Evolutionary conservation across 2,329 filamentous ascomycete species (phyloP), one percentile per base, ranked within the genome.

Genomic region (Malbranchea zuffiana): DNA sequence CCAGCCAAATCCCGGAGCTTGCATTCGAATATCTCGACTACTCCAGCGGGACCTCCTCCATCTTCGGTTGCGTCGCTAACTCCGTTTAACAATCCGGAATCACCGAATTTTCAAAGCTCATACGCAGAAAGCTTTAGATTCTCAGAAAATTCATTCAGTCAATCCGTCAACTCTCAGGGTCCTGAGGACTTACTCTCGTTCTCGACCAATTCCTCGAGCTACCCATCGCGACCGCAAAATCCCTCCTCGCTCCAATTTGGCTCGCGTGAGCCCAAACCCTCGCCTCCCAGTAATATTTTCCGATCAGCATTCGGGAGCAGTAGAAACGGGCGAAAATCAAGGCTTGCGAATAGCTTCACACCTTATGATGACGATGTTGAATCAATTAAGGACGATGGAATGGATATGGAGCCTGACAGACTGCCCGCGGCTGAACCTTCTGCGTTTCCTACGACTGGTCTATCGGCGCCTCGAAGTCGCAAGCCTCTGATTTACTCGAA

Each of bases 11-110:
- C 52, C 16, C 52, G 54, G 30, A 56, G 56, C 35, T 47, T 59
- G 4, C 53, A 55, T 39, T 55, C 55, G 39, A 54, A 61, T 44
- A 61, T 68, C 29, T 75, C 73, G 4, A 74, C 71, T 13, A 76
- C 73, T 11, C 73, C 73, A 35, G 69, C 69, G 31, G 72, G 71
- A 26, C 65, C 62, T 40, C 72, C 72, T 1, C 71, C 71, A 17
- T 69, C 68, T 20, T 63, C 61, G 41, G 57, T 61, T 17, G 54
- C 55, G 43, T 74, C 71, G n/a, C 73, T 72, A 37, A 75, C 72
- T 15, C 72, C 72, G 20, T 62, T 65, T 39, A 72, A 68, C 3
- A 63, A 62, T 28, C 71, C 71, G 20, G 37, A 70, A 18, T 65
- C 66, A 3, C 33, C 32, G 4, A 12, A 11, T 11, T 68, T 72